Base-by-base conservation (phyloP, 2,329 filamentous ascomycete species). In the Colletotrichum ledebouriae region DNA sequence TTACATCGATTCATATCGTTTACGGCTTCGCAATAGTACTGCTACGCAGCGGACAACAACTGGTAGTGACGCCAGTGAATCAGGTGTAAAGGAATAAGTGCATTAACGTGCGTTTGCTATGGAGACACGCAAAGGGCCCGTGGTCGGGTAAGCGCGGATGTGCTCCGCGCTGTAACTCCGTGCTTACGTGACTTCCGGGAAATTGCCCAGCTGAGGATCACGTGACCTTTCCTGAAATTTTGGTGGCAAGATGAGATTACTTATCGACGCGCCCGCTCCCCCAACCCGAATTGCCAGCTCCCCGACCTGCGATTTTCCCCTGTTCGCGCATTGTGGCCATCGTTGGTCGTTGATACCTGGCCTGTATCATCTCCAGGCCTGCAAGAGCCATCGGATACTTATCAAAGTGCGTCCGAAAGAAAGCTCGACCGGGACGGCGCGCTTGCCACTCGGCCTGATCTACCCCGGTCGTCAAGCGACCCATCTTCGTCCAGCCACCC, bases 251-350 rank as follows among this genome's bases (percentile, higher is more conserved):
- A 39, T 49, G 29, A 47, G 57, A 42, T 46, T 44, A 58, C 55
- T 41, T 49, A 37, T 29, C 25, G 58, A 69, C 66, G 62, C 67
- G 67, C 63, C 65, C 63, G 62, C 58, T 46, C 56, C 52, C 3
- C 67, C 15, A 61, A 42, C 55, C 61, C 34, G 37, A 37, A 58
- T 52, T 46, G 52, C 60, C 60, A 67, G 64, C 53, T 67, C 25
- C 29, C 37, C 44, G 65, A 63, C 57, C 49, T 53, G 67, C 63
- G 63, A 69, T 67, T 67, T 58, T 25, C 39, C 63, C 37, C 50
- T 59, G 47, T 66, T 60, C 46, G 66, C 66, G 66, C 57, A 67
- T 69, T 63, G 67, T 67, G 63, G 63, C 67, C 67, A 69, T 69
- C 67, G 63, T 69, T 69, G 67, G 67, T 63, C 63, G 58, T 69